Evolutionary conservation across 345 rosid species (phyloP), one percentile per base, ranked within the genome.

Genomic region (Sisymbrium altissimum): DNA sequence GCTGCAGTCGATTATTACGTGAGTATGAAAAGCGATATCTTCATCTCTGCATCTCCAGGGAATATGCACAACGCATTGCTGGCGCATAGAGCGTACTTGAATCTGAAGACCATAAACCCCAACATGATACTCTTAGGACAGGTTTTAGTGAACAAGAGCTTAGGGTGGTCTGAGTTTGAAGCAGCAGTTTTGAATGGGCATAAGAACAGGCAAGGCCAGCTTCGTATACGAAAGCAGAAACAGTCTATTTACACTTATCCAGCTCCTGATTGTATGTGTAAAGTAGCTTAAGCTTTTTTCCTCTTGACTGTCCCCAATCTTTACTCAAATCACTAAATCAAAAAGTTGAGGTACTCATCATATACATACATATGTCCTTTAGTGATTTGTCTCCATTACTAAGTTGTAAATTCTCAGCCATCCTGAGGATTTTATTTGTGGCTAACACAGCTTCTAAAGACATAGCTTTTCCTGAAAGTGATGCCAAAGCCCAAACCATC

Each of bases 11-110:
- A 96, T 77, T 96, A 96, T 56, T 86, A 90, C 71, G 97, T 90
- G 75, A 88, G 98, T 79, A 81, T 92, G 92, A 83, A 89, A 52
- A 96, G 99, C 41, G 90, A 96, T 66, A 80, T 96, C 82, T 96
- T 92, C 80, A 89, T 96, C 65, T 90, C 98, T 32, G 96, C 99
- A 38, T 92, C 98, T 68, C 99, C 97, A 1, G 98, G 98, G 80
- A 96, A 96, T 79, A 92, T 92, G 99, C 98, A 92, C 81, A 96
- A 96, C 63, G 98, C 98, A 40, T 66, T 96, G 93, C 83, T 84
- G 18, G 98, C 87, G 2, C 98, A 92, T 76, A 85, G 98, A 68
- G 86, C 90, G 9, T 90, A 85, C 73, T 63, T 83, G 80, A 95
- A 89, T 68, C 61, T 86, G 66, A 92, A 95, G 84, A 95, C 99